phyloP scores from a whole-genome alignment of 257 asterid species.

The Solanum neorickii region DNA sequence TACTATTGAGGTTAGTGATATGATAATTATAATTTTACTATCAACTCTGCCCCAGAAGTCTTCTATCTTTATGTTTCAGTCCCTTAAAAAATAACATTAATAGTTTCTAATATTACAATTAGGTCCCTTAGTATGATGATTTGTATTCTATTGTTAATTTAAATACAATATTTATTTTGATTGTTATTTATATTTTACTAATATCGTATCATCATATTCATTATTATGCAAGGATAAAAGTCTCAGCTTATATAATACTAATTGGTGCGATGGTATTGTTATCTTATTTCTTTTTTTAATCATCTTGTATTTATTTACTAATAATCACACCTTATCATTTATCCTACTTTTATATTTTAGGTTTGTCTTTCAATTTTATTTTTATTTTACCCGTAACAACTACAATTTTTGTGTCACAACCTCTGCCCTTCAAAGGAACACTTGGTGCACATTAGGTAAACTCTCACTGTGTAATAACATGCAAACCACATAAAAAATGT shows the following conservation, averaged over 20 bases:
- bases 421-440: not conserved
- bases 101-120: not conserved
- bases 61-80: not conserved
- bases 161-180: too few species aligned
- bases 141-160: not conserved
- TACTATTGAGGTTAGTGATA: too few species aligned
- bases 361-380: too few species aligned
- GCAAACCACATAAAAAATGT: not conserved
- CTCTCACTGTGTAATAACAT: too few species aligned
- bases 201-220: not conserved
- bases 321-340: not conserved
- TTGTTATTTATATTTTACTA: not conserved
- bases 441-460: accelerated
- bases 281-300: too few species aligned
- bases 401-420: too few species aligned
- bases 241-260: not conserved
- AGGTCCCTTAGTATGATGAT: not conserved
- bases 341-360: too few species aligned
- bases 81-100: not conserved
- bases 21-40: too few species aligned
- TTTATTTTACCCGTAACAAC: too few species aligned
- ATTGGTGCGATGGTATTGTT: not conserved
- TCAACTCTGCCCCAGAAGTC: not conserved
- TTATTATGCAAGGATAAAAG: not conserved
- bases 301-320: not conserved